Percentiles rank a stretch among this genome's conserved stretches.
phyloP scores from a whole-genome alignment of 306 rosid species.

The Sechiopsis laciniata region DNA sequence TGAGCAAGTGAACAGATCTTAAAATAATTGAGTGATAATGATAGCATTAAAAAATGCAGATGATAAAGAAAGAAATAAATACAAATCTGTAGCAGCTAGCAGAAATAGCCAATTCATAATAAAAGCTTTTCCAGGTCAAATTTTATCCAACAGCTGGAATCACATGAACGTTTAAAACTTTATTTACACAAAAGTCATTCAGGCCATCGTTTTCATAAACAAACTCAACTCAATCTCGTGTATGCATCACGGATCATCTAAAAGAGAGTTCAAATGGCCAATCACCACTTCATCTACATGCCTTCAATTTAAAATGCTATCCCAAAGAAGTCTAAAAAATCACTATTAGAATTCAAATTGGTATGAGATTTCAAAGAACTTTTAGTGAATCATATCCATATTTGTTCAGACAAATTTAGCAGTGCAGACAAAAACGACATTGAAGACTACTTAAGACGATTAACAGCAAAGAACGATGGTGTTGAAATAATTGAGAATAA shows the following conservation, averaged over 20 bases:
- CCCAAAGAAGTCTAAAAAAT: background rate
- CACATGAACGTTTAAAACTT: slow-evolving; percentile 44
- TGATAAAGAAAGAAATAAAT: slow-evolving; percentile 13
- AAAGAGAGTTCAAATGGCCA: slow-evolving; percentile 33
- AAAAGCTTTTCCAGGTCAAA: slow-evolving; percentile 11
- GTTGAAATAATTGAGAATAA: background rate
- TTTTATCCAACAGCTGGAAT: slow-evolving; percentile 31
- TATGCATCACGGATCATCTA: slow-evolving; percentile 39
- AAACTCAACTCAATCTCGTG: slow-evolving; percentile 53
- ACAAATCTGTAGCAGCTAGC: slow-evolving; percentile 13
- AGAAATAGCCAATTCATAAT: slow-evolving; percentile 13
- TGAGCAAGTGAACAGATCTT: background rate
- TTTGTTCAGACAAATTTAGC: background rate
- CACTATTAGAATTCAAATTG: background rate
- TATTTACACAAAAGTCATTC: slow-evolving; percentile 31
- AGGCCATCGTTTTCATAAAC: slow-evolving; percentile 32
- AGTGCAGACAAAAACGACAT: background rate
- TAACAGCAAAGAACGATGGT: background rate
- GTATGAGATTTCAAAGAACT: background rate
- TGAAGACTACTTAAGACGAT: slow-evolving; percentile 5
- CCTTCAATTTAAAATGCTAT: background rate
- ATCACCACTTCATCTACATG: slow-evolving; percentile 23
- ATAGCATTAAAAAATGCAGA: slow-evolving; percentile 13
- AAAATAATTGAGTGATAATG: slow-evolving; percentile 17
- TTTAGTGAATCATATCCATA: slow-evolving; percentile 5